Evolutionary conservation across 2,329 filamentous ascomycete genomes (phyloP).

Genomic region (Dryadomyces quercus-mongolicae): DNA sequence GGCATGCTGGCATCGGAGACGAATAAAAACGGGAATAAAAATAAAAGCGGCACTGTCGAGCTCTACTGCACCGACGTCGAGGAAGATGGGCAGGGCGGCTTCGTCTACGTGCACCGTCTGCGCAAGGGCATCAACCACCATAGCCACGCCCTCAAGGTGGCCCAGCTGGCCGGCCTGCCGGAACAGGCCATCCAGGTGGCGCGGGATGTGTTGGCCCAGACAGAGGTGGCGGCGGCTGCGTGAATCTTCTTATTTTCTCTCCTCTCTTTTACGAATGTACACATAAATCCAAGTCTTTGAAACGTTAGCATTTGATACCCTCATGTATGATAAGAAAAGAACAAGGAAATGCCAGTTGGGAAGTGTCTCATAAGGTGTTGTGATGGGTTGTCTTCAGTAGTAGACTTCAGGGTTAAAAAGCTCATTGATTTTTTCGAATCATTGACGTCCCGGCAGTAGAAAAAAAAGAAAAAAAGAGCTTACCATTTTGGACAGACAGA

Average conservation of each 20-base stretch:
- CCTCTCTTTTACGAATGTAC: no score
- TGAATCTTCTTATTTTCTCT: no score
- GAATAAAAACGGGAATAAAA: constrained; percentile 10
- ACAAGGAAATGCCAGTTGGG: neutral
- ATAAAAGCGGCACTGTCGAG: constrained; percentile 34
- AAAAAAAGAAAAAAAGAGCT: constrained; percentile 22
- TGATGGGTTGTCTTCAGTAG: constrained; percentile 50
- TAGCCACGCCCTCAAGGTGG: constrained; percentile 93
- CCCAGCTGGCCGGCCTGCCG: constrained; percentile 71
- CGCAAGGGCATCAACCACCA: constrained; percentile 70
- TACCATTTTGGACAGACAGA: constrained; percentile 26
- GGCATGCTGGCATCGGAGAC: constrained; percentile 24
- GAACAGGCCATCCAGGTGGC: constrained; percentile 60
- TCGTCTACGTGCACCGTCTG: constrained; percentile 78
- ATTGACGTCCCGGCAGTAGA: constrained; percentile 24
- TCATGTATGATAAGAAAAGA: neutral
- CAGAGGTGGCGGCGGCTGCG: constrained; percentile 4
- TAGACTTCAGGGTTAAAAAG: constrained; percentile 56
- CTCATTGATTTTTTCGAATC: constrained; percentile 44
- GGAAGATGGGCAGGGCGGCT: constrained; percentile 58
- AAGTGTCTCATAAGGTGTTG: constrained; percentile 43
- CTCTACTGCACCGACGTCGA: constrained; percentile 84
- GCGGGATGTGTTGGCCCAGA: constrained; percentile 34
- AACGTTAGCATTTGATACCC: neutral
- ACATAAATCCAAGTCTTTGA: no score